Conservation (phyloP, 1,284 basidiomycete genomes). For the Cutaneotrichosporon curvatum region DNA sequence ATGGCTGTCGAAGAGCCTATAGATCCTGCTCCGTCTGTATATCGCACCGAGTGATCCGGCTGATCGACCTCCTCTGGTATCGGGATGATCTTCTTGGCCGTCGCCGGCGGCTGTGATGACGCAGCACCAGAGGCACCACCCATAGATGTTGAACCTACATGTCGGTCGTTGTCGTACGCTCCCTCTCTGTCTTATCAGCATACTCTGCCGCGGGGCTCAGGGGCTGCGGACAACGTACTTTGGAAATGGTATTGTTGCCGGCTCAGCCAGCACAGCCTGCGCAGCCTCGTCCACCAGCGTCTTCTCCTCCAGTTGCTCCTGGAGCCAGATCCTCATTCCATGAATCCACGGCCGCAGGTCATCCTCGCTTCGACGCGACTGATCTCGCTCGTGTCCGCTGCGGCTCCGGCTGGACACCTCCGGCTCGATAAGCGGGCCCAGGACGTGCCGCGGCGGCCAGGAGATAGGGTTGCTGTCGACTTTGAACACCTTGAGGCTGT, state of each 20-base stretch:
- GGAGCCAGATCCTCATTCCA: slow-evolving; percentile 60
- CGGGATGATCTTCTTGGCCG: too few relatives aligned
- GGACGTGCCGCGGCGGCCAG: slow-evolving; percentile 58
- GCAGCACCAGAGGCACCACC: too few relatives aligned
- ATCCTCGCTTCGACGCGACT: slow-evolving; percentile 45
- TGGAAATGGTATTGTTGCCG: not conserved
- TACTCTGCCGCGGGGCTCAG: too few relatives aligned
- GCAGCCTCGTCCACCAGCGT: not conserved
- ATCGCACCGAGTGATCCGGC: not conserved
- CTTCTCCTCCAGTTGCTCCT: slow-evolving; percentile 13
- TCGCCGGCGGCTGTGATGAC: too few relatives aligned
- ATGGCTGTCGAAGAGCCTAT: too few relatives aligned
- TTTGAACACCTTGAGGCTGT: slow-evolving; percentile 70
- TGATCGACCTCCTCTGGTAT: too few relatives aligned
- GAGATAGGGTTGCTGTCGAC: slow-evolving; percentile 85
- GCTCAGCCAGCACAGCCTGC: not conserved
- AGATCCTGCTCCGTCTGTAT: slow-evolving; percentile 4
- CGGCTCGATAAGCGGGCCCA: slow-evolving; percentile 2
- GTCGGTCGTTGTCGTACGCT: too few relatives aligned
- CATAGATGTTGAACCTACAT: too few relatives aligned
- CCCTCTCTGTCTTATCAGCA: too few relatives aligned
- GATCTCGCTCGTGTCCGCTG: slow-evolving; percentile 1
- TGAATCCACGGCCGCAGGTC: slow-evolving; percentile 65
- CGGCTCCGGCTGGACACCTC: slow-evolving; percentile 2
- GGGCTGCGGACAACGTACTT: too few relatives aligned